Base-by-base conservation (phyloP, 2,329 filamentous ascomycete genomes). In the Fusarium verticillioides region DNA sequence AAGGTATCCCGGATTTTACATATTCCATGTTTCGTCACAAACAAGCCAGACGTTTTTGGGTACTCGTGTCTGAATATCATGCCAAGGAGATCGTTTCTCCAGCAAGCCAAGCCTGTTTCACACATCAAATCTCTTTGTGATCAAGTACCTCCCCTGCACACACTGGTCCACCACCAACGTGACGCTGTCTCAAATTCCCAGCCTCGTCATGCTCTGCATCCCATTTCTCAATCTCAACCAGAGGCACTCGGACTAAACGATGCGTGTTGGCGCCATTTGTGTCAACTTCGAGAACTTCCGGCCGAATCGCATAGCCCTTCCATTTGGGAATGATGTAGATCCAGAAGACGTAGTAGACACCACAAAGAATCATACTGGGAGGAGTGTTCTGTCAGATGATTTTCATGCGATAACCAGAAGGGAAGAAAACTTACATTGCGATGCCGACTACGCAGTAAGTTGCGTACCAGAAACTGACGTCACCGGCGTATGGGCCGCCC, bases 391-490 rank as follows among this genome's bases (percentile, higher is more conserved):
- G 13, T 34, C 13, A 34, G 32, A 15, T 34, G 2, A 16, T 16
- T 13, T 34, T 13, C 13, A 34, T 34, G 7, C 13, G 32, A 34
- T 34, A 34, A 34, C 13, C 32, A 34, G 32, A 36, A 36, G 34
- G 34, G 16, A 30, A 7, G 16, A 19, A 6, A 23, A 87, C 88
- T 84, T 83, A 91, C 88, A 93, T 86, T 28, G 80, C 90, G 64
- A 94, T 86, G 1, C 92, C 91, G 1, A 89, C 87, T 1, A 90
- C 87, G 23, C 88, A 87, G 73, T 94, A 94, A 0, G 92, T 93
- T 3, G 86, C 92, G 71, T 94, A 94, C 89, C 90, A 94, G 80
- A 94, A 94, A 59, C 88, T 91, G 4, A 93, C 91, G 59, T 91
- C 88, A 0, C 91, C 92, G 0, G 87, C 89, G 47, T 87, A 86